Evolutionary conservation across 164 flowering plant species (phyloP).

Genomic region (Protea cynaroides): DNA sequence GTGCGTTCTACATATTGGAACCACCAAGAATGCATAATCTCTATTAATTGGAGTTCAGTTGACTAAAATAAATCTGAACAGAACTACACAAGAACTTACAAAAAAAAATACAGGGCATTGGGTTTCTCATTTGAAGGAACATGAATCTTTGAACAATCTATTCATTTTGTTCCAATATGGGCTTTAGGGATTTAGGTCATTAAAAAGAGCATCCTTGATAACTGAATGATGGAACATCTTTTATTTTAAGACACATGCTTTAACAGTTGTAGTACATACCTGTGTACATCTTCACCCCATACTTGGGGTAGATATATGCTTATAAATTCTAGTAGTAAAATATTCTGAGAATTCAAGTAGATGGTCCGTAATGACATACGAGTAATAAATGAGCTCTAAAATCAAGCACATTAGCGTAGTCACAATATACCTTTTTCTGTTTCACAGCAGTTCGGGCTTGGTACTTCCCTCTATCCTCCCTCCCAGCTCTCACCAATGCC

Average conservation of each 20-base stretch:
- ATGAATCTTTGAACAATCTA: background rate
- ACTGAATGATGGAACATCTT: too few relatives aligned
- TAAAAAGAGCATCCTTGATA: too few relatives aligned
- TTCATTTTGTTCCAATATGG: background rate
- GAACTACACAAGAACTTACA: background rate
- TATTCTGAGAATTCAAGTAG: background rate
- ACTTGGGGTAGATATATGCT: background rate
- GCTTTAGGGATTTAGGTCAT: background rate
- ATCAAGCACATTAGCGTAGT: background rate
- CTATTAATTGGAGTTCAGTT: too few relatives aligned
- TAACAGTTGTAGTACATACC: too few relatives aligned
- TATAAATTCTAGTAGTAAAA: background rate
- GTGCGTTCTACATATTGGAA: too few relatives aligned
- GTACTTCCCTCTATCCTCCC: slow-evolving; percentile 80
- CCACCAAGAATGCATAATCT: too few relatives aligned
- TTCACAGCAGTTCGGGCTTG: slow-evolving; percentile 66
- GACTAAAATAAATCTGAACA: background rate
- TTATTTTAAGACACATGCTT: too few relatives aligned
- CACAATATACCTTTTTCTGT: slow-evolving; percentile 70
- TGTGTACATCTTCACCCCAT: too few relatives aligned
- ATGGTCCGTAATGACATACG: background rate
- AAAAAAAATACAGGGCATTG: background rate
- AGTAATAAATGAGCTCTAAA: background rate
- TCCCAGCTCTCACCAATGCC: slow-evolving; percentile 62
- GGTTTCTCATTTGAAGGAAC: background rate